Evolutionary conservation across 2,329 filamentous ascomycete genomes (phyloP).

Genomic region (Venturia aucupariae): DNA sequence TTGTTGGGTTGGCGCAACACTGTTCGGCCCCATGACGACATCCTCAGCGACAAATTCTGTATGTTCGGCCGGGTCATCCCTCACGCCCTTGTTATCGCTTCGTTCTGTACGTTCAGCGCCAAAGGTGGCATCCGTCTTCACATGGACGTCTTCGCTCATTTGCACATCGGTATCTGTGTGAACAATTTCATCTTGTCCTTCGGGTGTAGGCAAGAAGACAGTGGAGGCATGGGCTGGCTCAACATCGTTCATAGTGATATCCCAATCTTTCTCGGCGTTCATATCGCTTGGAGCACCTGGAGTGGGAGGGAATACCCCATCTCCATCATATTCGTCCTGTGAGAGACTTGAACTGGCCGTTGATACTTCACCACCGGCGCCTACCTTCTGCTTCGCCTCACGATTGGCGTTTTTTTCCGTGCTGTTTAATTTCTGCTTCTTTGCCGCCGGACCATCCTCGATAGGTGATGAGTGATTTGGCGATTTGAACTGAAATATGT

Average conservation of each 20-base stretch:
- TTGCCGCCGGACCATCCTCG: neutral
- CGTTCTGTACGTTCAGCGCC: neutral
- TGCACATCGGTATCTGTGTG: neutral
- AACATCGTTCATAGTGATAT: neutral
- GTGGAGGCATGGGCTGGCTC: neutral
- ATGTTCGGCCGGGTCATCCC: neutral
- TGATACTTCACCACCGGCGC: neutral
- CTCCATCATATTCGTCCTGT: neutral
- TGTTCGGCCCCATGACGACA: neutral
- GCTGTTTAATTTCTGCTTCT: neutral
- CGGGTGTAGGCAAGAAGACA: neutral
- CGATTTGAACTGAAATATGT: neutral
- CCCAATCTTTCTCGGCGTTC: neutral
- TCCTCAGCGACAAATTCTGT: neutral
- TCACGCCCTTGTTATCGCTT: neutral
- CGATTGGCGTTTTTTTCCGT: neutral
- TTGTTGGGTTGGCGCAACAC: neutral
- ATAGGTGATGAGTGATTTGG: neutral
- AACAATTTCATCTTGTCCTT: neutral
- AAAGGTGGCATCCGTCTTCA: too few relatives aligned
- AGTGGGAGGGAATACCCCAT: neutral
- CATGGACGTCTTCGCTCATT: neutral
- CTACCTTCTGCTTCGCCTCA: neutral
- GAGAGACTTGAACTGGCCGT: neutral
- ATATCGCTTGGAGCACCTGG: neutral